A percentile compares a stretch with the other conserved stretches of the same genome.
Conservation (phyloP, 176 grass and related monocot genomes). For the Poa pratensis region DNA sequence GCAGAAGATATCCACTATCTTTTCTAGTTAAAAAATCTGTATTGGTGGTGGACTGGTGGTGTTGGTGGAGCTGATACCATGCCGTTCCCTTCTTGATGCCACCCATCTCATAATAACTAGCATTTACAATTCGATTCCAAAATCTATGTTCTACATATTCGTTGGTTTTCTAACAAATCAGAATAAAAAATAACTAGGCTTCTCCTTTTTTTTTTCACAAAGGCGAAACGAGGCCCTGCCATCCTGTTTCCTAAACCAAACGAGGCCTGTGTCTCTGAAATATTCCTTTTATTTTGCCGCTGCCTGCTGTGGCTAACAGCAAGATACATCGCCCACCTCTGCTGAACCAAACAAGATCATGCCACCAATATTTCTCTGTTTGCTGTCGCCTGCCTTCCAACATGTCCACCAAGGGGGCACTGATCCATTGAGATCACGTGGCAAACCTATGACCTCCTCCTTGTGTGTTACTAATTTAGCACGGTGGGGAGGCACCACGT, state of each 20-base stretch:
- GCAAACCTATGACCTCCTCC: background rate
- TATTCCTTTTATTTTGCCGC: background rate
- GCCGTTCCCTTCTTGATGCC: background rate
- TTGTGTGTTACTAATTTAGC: background rate
- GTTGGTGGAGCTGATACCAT: background rate
- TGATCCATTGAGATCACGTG: background rate
- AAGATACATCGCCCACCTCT: background rate
- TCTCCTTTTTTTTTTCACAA: background rate
- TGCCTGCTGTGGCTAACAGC: background rate
- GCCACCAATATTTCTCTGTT: background rate
- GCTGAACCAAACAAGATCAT: background rate
- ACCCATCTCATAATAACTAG: background rate
- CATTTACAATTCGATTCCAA: background rate
- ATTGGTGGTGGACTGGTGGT: background rate
- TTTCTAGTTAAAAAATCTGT: background rate
- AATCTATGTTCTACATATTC: background rate
- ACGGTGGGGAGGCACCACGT: background rate
- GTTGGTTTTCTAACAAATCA: background rate
- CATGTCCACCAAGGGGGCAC: background rate
- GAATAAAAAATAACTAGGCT: background rate
- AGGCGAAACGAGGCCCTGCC: background rate
- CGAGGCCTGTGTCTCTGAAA: background rate
- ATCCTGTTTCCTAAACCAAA: background rate
- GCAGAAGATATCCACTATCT: background rate
- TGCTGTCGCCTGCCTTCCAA: background rate